These are phyloP conservation scores for Novymonas esmeraldas DNA, from an alignment of 208 protist genomes.

Conservation along the genomic window DNA sequence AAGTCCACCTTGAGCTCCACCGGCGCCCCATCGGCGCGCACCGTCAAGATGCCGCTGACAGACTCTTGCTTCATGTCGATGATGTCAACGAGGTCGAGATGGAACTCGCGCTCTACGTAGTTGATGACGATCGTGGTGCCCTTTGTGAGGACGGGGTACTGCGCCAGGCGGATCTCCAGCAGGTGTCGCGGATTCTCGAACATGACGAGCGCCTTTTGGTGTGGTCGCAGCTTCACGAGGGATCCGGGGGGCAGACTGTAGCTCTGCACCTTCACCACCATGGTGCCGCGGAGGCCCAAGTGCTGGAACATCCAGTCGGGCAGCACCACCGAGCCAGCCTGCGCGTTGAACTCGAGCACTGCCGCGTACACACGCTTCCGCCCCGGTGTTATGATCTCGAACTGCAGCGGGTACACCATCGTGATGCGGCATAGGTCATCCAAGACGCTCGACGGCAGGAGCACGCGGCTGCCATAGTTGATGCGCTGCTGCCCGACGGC, in stretches of 20 bases:
- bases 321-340: conserved; percentile 87
- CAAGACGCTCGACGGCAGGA: conserved; percentile 82
- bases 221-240: conserved; percentile 92
- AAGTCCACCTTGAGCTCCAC: conserved; percentile 96
- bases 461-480: conserved; percentile 85
- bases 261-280: conserved; percentile 74
- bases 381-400: conserved; percentile 68
- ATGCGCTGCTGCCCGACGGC: conserved; percentile 42
- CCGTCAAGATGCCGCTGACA: conserved; percentile 88
- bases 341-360: conserved; percentile 93
- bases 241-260: conserved; percentile 79
- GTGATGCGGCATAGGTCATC: conserved; percentile 73
- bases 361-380: conserved; percentile 68
- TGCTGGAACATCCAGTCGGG: conserved; percentile 95
- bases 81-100: conserved; percentile 89
- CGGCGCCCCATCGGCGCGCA: conserved; percentile 78
- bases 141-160: conserved; percentile 91
- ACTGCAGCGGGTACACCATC: conserved; percentile 93
- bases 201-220: conserved; percentile 91
- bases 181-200: conserved; percentile 93
- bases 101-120: conserved; percentile 89
- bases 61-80: conserved; percentile 44
- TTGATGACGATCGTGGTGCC: conserved; percentile 91
- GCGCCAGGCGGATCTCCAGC: conserved; percentile 88
- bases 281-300: conserved; percentile 57